These are phyloP conservation scores for Exidia glandulosa DNA, from an alignment of 768 basidiomycete species.

Conservation along the genomic window DNA sequence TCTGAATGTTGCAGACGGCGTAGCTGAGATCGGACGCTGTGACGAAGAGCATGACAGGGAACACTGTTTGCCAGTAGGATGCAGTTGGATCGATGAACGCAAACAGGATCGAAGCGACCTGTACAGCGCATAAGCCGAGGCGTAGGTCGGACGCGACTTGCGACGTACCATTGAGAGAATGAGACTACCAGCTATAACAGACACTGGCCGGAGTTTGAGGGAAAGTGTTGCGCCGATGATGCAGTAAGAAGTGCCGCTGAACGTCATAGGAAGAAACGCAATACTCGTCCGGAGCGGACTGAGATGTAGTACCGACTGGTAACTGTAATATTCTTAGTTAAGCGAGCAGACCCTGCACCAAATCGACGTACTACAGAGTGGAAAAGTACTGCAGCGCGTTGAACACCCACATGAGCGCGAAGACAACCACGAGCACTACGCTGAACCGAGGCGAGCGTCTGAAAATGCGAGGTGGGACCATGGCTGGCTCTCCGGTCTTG, in stretches of 20 bases:
- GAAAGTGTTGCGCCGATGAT: conserved; percentile 14
- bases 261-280: conserved; percentile 22
- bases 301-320: conserved; percentile 21
- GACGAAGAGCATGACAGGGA: conserved; percentile 20
- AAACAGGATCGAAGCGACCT: conserved; percentile 22
- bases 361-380: conserved; percentile 17
- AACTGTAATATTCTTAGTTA: conserved; percentile 16
- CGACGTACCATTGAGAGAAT: conserved; percentile 17
- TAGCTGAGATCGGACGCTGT: conserved; percentile 15
- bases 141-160: neutral
- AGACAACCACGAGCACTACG: conserved; percentile 16
- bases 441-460: no score
- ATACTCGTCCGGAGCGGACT: conserved; percentile 22
- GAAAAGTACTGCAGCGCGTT: conserved; percentile 22
- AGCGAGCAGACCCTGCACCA: no score
- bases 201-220: conserved; percentile 17
- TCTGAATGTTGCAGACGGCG: conserved; percentile 22
- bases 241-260: conserved; percentile 17
- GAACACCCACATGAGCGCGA: conserved; percentile 24
- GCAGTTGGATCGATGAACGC: conserved; percentile 20
- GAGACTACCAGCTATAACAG: conserved; percentile 19
- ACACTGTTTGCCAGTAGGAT: conserved; percentile 23
- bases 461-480: no score
- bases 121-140: neutral
- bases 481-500: no score